These are phyloP conservation scores for Gastrolobium bilobum DNA, from an alignment of 306 rosid genomes.

Conservation along the genomic window DNA sequence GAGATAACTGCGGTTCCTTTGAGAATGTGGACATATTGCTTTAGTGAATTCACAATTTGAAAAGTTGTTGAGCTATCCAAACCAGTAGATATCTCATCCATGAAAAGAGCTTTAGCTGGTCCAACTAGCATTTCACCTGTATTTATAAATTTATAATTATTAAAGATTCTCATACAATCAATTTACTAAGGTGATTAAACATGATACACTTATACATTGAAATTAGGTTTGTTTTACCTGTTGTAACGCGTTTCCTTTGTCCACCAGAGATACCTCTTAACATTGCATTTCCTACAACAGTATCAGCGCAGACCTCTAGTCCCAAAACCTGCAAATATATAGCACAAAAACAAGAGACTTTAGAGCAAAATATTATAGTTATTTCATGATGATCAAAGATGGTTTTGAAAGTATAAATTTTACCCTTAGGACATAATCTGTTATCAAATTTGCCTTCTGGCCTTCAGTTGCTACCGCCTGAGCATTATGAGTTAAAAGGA, in stretches of 20 bases:
- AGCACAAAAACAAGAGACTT: neutral
- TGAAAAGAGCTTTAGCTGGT: constrained; percentile 57
- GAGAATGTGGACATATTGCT: constrained; percentile 56
- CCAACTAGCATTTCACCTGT: constrained; percentile 64
- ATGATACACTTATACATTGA: neutral
- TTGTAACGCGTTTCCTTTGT: too few species aligned
- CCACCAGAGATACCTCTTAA: too few species aligned
- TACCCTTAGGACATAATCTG: constrained; percentile 75
- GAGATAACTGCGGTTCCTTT: constrained; percentile 57
- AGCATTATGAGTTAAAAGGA: constrained; percentile 25
- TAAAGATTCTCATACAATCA: constrained; percentile 1
- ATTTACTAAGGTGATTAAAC: constrained; percentile 5
- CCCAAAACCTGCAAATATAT: constrained; percentile 51
- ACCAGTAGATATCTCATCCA: constrained; percentile 64
- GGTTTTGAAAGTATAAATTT: neutral
- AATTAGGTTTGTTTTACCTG: constrained; percentile 43
- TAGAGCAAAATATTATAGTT: neutral
- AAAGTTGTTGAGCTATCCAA: constrained; percentile 61
- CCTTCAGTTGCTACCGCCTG: constrained; percentile 71
- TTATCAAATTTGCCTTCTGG: constrained; percentile 64
- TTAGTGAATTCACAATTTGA: constrained; percentile 57
- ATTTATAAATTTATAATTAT: constrained; percentile 4
- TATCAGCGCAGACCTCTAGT: constrained; percentile 49
- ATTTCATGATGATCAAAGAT: neutral
- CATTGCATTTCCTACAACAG: too few species aligned